A percentile compares a stretch with the other conserved stretches of the same genome.
Conservation (phyloP, 1,139 yeast genomes). For the Taphrina communis region DNA sequence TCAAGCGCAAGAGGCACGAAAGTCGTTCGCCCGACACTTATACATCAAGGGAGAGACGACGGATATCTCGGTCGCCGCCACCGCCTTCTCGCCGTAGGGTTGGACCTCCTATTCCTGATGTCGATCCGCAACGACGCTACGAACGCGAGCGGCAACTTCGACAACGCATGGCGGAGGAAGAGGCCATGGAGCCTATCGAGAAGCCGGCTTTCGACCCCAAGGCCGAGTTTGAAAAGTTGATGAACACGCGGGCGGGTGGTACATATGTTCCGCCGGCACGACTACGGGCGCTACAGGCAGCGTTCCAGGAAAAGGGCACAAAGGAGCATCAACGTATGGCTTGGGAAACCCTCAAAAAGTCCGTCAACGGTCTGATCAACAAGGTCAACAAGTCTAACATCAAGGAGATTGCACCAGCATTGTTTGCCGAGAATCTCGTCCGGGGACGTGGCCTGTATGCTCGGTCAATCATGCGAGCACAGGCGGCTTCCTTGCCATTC, state of each 20-base stretch:
- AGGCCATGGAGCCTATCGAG: conserved; percentile 40
- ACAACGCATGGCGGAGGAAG: conserved; percentile 45
- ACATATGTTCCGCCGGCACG: conserved; percentile 62
- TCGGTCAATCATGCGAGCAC: conserved; percentile 64
- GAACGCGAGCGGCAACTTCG: conserved; percentile 50
- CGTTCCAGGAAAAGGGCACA: conserved; percentile 50
- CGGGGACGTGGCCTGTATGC: conserved; percentile 68
- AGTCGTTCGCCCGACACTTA: conserved; percentile 9
- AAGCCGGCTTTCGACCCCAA: conserved; percentile 49
- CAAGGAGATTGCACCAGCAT: conserved; percentile 56
- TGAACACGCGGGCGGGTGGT: conserved; percentile 57
- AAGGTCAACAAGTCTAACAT: conserved; percentile 59
- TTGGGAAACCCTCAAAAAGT: conserved; percentile 63
- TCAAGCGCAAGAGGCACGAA: conserved; percentile 15
- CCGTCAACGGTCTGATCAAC: conserved; percentile 59
- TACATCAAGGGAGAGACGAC: neutral
- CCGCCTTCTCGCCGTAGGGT: neutral
- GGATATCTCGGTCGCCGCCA: conserved; percentile 18
- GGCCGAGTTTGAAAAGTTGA: conserved; percentile 53
- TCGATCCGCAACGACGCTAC: conserved; percentile 48
- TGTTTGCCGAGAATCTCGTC: conserved; percentile 62
- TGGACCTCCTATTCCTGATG: conserved; percentile 46
- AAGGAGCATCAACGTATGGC: conserved; percentile 59
- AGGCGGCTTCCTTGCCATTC: conserved; percentile 54
- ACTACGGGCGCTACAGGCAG: conserved; percentile 56